Percentiles rank a stretch among this genome's conserved stretches.
These are phyloP conservation scores for Auxenochlorella protothecoides DNA, from an alignment of 139 green algal species.

Conservation along the genomic window DNA sequence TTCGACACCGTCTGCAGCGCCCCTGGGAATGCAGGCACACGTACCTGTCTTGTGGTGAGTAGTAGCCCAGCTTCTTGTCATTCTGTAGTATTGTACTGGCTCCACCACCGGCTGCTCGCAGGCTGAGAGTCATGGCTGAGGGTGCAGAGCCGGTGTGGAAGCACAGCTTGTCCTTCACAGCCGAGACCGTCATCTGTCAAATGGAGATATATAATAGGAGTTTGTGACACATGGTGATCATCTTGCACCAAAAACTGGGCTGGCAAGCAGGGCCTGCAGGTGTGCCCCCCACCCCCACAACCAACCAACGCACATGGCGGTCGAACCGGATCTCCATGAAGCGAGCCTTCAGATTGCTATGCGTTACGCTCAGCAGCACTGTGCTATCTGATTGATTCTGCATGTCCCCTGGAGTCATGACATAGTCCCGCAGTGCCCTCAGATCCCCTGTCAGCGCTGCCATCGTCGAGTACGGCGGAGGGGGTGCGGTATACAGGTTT, in stretches of 20 bases:
- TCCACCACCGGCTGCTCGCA: conserved; percentile 63
- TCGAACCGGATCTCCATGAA: conserved; percentile 94
- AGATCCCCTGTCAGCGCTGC: conserved; percentile 20
- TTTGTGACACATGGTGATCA: neutral
- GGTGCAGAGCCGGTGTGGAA: conserved; percentile 76
- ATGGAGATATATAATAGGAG: neutral
- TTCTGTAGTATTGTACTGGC: conserved; percentile 50
- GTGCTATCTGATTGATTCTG: conserved; percentile 65
- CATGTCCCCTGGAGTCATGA: conserved; percentile 24
- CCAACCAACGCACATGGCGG: conserved; percentile 51
- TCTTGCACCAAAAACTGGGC: neutral
- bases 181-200: conserved; percentile 65
- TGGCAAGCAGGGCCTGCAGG: neutral
- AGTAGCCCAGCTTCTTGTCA: conserved; percentile 82
- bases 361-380: conserved; percentile 77
- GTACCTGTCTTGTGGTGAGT: conserved; percentile 78
- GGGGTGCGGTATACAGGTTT: too few species aligned
- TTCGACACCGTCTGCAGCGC: too few species aligned
- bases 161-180: conserved; percentile 82
- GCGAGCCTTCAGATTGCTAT: conserved; percentile 80
- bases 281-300: neutral
- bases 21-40: neutral
- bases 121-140: conserved; percentile 64
- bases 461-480: too few species aligned
- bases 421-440: conserved; percentile 45